These are phyloP conservation scores for Macrolepiota albuminosa DNA, from an alignment of 768 basidiomycete genomes.

Conservation along the genomic window DNA sequence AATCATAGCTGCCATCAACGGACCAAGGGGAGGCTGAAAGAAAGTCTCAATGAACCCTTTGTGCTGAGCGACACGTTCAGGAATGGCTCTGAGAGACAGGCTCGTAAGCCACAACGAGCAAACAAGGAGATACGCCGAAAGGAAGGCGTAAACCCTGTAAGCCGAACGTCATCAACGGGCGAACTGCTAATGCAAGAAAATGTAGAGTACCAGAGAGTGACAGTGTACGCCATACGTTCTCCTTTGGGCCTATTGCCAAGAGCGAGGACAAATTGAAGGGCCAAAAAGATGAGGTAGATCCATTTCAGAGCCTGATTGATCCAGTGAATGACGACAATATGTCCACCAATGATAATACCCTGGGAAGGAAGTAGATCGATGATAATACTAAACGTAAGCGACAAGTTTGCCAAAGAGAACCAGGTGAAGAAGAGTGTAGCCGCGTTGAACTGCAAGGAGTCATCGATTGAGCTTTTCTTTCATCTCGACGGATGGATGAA, in stretches of 20 bases:
- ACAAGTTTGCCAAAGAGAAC: slow-evolving; percentile 90
- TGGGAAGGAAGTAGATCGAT: slow-evolving; percentile 74
- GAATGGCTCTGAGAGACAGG: slow-evolving; percentile 66
- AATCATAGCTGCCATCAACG: slow-evolving; percentile 80
- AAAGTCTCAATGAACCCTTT: slow-evolving; percentile 56
- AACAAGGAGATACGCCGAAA: slow-evolving; percentile 79
- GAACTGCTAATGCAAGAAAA: background rate
- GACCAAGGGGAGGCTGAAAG: slow-evolving; percentile 75
- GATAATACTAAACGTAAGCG: slow-evolving; percentile 94
- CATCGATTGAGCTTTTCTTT: background rate
- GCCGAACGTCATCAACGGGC: background rate
- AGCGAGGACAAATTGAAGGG: slow-evolving; percentile 54
- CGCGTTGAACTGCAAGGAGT: slow-evolving; percentile 63
- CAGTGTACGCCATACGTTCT: slow-evolving; percentile 65
- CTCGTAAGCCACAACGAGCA: slow-evolving; percentile 85
- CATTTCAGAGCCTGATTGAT: slow-evolving; percentile 79
- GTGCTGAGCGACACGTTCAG: slow-evolving; percentile 37
- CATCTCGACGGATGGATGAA: background rate
- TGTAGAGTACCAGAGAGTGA: slow-evolving; percentile 66
- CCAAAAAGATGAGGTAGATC: slow-evolving; percentile 86
- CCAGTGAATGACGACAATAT: slow-evolving; percentile 71
- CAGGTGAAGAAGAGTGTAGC: slow-evolving; percentile 84
- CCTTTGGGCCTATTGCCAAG: slow-evolving; percentile 84
- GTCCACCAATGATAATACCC: slow-evolving; percentile 66
- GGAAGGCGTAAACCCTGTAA: slow-evolving; percentile 75